Percentiles rank a stretch among this genome's conserved stretches.
Evolutionary conservation across 495 filamentous ascomycete species (phyloP).

Genomic region (Aspergillus hancockii): DNA sequence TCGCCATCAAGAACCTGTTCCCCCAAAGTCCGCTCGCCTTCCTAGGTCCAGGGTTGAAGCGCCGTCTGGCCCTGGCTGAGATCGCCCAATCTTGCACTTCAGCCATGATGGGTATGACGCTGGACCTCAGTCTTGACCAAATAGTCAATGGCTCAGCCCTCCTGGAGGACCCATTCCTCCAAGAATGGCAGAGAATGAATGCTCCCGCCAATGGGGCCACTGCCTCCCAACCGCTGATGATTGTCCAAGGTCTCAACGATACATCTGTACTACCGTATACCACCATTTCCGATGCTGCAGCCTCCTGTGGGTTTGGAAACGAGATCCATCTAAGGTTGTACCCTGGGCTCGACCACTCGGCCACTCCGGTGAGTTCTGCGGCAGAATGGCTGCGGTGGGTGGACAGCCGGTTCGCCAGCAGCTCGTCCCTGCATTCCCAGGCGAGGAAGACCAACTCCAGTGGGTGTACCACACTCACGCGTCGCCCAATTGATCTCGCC

Average conservation of each 20-base stretch:
- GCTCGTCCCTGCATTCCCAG: no score
- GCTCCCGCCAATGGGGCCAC: not conserved
- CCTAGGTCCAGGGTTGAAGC: no score
- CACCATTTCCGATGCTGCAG: not conserved
- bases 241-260: constrained; percentile 8
- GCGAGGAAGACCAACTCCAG: no score
- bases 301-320: constrained; percentile 5
- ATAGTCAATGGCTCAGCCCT: not conserved
- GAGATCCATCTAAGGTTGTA: constrained; percentile 7
- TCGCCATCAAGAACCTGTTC: no score
- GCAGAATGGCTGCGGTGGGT: constrained; percentile 1
- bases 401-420: not conserved
- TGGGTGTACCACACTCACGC: no score
- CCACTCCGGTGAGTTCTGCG: not conserved
- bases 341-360: constrained; percentile 2
- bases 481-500: no score
- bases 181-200: constrained; percentile 1
- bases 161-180: not conserved
- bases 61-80: no score
- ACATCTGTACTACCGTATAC: not conserved
- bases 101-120: no score
- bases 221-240: not conserved
- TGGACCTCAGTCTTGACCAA: no score
- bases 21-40: no score
- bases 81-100: no score